These are phyloP conservation scores for Aphanoascus verrucosus DNA, from an alignment of 2,329 filamentous ascomycete genomes.

Conservation along the genomic window DNA sequence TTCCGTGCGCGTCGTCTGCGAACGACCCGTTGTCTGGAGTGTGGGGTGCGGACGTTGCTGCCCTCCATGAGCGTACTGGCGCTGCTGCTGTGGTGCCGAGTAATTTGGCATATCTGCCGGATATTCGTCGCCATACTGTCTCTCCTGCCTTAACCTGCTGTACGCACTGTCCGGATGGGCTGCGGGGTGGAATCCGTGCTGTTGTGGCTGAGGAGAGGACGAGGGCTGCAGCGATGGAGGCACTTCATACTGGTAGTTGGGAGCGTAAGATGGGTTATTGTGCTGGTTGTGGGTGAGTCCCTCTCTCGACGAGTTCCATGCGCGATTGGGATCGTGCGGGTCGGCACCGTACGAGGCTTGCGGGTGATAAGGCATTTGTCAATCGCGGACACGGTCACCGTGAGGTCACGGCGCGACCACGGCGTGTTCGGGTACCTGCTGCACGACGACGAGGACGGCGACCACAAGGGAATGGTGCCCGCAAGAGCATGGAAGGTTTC, in stretches of 20 bases:
- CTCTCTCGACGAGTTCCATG: background rate
- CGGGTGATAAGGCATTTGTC: constrained; percentile 8
- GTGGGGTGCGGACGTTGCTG: background rate
- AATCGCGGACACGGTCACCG: background rate
- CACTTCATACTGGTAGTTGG: constrained; percentile 6
- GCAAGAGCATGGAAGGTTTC: constrained; percentile 5
- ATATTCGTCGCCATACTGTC: constrained; percentile 7
- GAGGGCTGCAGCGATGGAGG: background rate
- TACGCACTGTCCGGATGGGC: constrained; percentile 18
- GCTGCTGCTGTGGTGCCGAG: background rate
- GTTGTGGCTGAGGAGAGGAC: background rate
- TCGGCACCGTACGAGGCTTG: constrained; percentile 4
- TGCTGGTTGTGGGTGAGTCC: background rate
- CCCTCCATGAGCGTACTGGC: background rate
- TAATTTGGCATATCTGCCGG: background rate
- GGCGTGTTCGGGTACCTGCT: background rate
- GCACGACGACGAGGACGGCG: background rate
- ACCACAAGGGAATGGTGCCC: too few relatives aligned
- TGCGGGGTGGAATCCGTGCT: constrained; percentile 16
- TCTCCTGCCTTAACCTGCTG: constrained; percentile 12
- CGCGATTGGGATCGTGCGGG: background rate
- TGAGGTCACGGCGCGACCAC: background rate
- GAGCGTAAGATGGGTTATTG: constrained; percentile 1
- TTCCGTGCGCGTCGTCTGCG: constrained; percentile 26
- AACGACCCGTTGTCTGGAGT: constrained; percentile 4